Percentiles rank a stretch among this genome's conserved stretches.
phyloP scores from a whole-genome alignment of 306 rosid genomes.

The Sindora glabra region DNA sequence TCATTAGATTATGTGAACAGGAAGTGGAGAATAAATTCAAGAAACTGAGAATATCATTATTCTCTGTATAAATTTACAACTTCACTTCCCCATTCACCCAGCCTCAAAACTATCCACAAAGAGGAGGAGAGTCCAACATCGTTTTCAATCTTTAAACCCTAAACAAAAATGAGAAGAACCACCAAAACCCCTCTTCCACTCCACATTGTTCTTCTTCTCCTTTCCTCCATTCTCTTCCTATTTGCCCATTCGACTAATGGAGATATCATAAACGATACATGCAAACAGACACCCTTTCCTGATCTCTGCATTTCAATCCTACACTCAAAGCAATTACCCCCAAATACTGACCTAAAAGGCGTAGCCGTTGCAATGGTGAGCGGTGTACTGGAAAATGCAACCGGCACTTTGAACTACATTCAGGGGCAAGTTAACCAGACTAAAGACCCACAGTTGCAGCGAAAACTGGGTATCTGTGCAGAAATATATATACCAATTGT shows the following conservation, averaged over 20 bases:
- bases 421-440: constrained; percentile 32
- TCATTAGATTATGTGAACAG: no score
- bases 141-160: no score
- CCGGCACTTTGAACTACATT: constrained; percentile 32
- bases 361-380: constrained; percentile 37
- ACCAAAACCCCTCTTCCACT: neutral
- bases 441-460: constrained; percentile 40
- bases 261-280: constrained; percentile 34
- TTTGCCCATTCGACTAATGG: constrained; percentile 19
- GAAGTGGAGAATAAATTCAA: no score
- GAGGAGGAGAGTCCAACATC: no score
- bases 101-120: no score
- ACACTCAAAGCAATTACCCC: constrained; percentile 32
- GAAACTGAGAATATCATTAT: no score
- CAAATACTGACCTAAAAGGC: constrained; percentile 37
- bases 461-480: constrained; percentile 63
- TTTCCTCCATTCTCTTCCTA: constrained; percentile 12
- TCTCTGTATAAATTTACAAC: no score
- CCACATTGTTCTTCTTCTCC: constrained; percentile 16
- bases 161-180: constrained; percentile 21
- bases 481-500: constrained; percentile 72
- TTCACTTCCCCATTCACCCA: no score
- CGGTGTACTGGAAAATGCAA: constrained; percentile 26
- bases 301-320: constrained; percentile 41
- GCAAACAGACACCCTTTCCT: constrained; percentile 42